Base-by-base conservation (phyloP, 306 rosid species). In the Crotalaria pallida region DNA sequence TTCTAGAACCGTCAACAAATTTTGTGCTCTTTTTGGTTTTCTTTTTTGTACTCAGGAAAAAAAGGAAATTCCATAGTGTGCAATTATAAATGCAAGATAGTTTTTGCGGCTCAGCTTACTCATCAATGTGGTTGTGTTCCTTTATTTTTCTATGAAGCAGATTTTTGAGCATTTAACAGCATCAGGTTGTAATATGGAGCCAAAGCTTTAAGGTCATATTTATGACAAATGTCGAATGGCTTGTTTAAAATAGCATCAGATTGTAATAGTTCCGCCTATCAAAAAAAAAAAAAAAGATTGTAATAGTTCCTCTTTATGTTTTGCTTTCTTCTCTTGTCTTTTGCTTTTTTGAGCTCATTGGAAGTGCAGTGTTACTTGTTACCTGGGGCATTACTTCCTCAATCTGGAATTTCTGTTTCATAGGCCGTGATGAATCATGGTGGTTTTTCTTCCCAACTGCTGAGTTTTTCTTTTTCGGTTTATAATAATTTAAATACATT, bases 1-100 rank as follows among this genome's bases (percentile, higher is more conserved):
- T 80, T 69, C 58, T 49, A 73, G 82, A 79, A 80, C 82, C 19
- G 6, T 24, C 68, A 59, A 24, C 69, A 43, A 56, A 36, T 69
- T 56, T 66, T 65, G 57, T 56, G 17, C 13, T n/a, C 18, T 18
- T 69, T 63, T 23, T 50, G 2, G 40, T 27, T 29, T 27, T 36
- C 17, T 18, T 5, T 59, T 50, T 52, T 44, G 27, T 51, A 55
- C 47, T 67, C 66, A 61, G 61, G 67, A 58, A 50, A 26, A 71
- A 53, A 19, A 49, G 23, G 9, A 66, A 65, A 82, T 53, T 52
- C 48, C 67, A 0, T 55, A 2, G 76, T 31, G 67, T 61, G 73
- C 63, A 55, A 53, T 48, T 73, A 61, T 68, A 53, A 34, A 55
- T 67, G 73, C 26, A 15, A 34, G 72, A 61, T 68, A 61, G 71